A percentile compares a stretch with the other conserved stretches of the same genome.
These are phyloP conservation scores for Coemansia sp. DNA, from an alignment of 192 early-diverging fungal species.

Conservation along the genomic window DNA sequence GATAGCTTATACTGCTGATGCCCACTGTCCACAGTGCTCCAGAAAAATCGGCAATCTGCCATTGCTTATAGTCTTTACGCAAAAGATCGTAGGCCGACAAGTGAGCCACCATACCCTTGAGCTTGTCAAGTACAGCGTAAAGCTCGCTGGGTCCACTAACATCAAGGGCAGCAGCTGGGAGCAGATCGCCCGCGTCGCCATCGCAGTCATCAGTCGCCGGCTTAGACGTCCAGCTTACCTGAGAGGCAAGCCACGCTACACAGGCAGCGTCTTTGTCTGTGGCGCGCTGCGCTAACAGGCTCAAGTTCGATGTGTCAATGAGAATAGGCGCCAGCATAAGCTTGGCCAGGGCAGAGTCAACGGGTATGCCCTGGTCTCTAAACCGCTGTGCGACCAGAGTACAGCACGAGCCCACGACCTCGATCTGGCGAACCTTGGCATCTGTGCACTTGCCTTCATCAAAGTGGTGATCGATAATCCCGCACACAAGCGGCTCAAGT, in stretches of 20 bases:
- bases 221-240: slow-evolving; percentile 15
- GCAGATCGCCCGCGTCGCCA: neutral
- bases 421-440: slow-evolving; percentile 19
- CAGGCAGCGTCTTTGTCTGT: slow-evolving; percentile 22
- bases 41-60: slow-evolving; percentile 13
- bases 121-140: slow-evolving; percentile 25
- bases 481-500: slow-evolving; percentile 31
- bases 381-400: slow-evolving; percentile 23
- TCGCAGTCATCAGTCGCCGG: neutral
- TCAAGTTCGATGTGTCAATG: slow-evolving; percentile 31
- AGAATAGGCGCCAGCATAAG: slow-evolving; percentile 38
- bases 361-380: neutral
- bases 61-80: slow-evolving; percentile 54
- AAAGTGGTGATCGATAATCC: slow-evolving; percentile 48
- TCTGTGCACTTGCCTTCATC: slow-evolving; percentile 28
- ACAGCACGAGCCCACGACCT: slow-evolving; percentile 36
- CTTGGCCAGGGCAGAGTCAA: slow-evolving; percentile 20
- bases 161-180: neutral
- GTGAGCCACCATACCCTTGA: slow-evolving; percentile 34
- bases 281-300: slow-evolving; percentile 9
- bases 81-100: slow-evolving; percentile 29
- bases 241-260: slow-evolving; percentile 21
- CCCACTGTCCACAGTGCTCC: slow-evolving; percentile 26
- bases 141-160: slow-evolving; percentile 14
- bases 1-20: slow-evolving; percentile 40